Base-by-base conservation (phyloP, 2,329 filamentous ascomycete species). In the Venturia effusa region DNA sequence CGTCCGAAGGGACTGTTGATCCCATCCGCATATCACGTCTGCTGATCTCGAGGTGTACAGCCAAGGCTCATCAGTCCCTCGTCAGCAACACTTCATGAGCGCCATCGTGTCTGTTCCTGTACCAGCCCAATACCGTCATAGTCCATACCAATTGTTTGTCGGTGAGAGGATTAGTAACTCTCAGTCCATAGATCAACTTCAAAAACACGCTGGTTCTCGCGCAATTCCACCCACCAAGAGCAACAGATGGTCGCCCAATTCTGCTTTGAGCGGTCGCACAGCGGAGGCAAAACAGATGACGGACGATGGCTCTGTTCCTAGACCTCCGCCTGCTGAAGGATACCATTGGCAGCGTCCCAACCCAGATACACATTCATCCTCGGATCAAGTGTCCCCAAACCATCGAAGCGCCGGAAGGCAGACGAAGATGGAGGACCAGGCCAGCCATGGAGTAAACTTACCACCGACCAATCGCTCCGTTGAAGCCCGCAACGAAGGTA, bases 261-360 rank as follows among this genome's bases (percentile, higher is more conserved):
- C 43, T 22, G 19, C 34, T 37, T 17, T n/a, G 22, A 32, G 48
- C 43, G 48, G 59, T 39, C 32, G 61, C 45, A 41, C 6, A 55
- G 61, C 51, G 48, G 32, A 63, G 61, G 30, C 57, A 57, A 22
- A 48, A 45, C 63, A 61, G 59, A 64, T 64, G 63, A 45, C 59
- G 45, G 22, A 40, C 34, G 10, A 64, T 64, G 63, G 63, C 39
- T 22, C 61, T 55, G 59, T 19, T 22, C 3, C 63, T 15, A 22
- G 55, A 60, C 34, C 55, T 27, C 51, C 40, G 37, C 40, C 22
- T 3, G 8, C 34, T 37, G 22, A 61, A 37, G 37, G 24, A n/a
- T 30, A 32, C n/a, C 22, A 64, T 24, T 40, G 32, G 19, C 24
- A 45, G 15, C 19, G 17, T 57, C 4, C 17, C 15, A 39, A 13